Evolutionary conservation across 345 rosid genomes (phyloP).

Genomic region (Geranium brycei): DNA sequence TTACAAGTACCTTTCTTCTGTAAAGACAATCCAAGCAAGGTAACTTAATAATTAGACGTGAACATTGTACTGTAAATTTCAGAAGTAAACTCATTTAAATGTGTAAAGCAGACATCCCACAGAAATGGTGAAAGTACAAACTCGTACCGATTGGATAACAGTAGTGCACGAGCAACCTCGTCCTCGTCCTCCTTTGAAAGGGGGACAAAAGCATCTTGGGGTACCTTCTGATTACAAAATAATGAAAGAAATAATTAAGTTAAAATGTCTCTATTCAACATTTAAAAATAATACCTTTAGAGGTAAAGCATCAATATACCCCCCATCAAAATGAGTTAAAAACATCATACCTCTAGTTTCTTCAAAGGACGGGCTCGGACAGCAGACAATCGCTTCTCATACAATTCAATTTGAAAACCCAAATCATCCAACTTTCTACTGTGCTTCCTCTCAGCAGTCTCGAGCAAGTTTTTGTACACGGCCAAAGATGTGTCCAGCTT

Average conservation of each 20-base stretch:
- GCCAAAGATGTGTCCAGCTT: conserved; percentile 35
- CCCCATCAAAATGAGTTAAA: neutral
- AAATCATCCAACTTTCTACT: conserved; percentile 31
- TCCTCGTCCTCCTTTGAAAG: conserved; percentile 61
- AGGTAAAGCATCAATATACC: too few species aligned
- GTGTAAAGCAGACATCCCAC: neutral
- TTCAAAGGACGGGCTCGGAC: conserved; percentile 31
- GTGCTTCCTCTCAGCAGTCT: conserved; percentile 33
- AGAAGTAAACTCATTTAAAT: neutral
- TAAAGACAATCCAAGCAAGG: conserved; percentile 8
- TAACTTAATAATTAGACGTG: neutral
- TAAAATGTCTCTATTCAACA: neutral
- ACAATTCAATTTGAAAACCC: conserved; percentile 44
- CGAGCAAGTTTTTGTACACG: conserved; percentile 55
- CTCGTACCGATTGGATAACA: conserved; percentile 43
- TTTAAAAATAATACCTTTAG: neutral
- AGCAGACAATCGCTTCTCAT: conserved; percentile 28
- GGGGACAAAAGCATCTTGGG: conserved; percentile 53
- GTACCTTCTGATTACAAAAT: conserved; percentile 31
- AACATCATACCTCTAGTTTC: conserved; percentile 28
- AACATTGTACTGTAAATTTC: neutral
- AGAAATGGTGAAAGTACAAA: neutral
- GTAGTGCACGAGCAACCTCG: conserved; percentile 33
- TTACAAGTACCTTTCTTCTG: conserved; percentile 51
- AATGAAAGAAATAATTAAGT: conserved; percentile 4